Base-by-base conservation (phyloP, 495 filamentous ascomycete genomes). In the Talaromyces liani region DNA sequence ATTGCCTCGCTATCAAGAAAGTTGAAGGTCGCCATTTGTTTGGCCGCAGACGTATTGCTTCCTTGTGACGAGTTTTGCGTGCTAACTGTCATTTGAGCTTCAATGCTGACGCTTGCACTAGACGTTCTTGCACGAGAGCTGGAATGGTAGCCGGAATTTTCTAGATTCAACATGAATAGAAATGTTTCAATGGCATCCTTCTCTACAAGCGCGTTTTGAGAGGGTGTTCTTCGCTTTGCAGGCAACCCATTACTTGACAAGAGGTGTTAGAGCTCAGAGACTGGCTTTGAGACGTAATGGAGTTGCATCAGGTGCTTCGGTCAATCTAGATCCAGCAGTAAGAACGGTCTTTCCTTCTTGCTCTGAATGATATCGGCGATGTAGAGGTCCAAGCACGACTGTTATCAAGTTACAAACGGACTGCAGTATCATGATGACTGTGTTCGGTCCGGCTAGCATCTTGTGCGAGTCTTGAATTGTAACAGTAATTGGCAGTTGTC, bases 161-260 rank as follows among this genome's bases (percentile, higher is more conserved):
- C 88, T 0, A 91, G 91, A 66, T 89, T 93, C 63, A 88, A 90
- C 89, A 96, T 92, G 74, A 91, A 93, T 22, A 95, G 78, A 27
- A 95, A 75, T 0, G 89, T 90, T 69, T 96, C 91, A 24, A 95
- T 87, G 18, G 91, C 91, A 66, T 94, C 91, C 67, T 92, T 85
- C 68, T 96, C 91, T 68, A 88, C 87, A 24, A 84, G 79, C 18
- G 87, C 85, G 62, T 90, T 90, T 49, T 86, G 80, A 45, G 83
- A 84, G 16, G 87, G 84, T 14, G 84, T 84, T 27, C 83, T 80
- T 24, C 80, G 71, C 62, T 66, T 67, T 3, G 24, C 3, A 14
- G 73, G 67, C 20, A 67, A 62, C 1, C 64, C 68, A 9, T 71
- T 70, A 39, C 72, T 68, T 5, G 74, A 72, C 16, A 64, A 62